Evolutionary conservation across 805 yeast genomes (phyloP), one percentile per base, ranked within the genome.

Genomic region (Candida boleticola): DNA sequence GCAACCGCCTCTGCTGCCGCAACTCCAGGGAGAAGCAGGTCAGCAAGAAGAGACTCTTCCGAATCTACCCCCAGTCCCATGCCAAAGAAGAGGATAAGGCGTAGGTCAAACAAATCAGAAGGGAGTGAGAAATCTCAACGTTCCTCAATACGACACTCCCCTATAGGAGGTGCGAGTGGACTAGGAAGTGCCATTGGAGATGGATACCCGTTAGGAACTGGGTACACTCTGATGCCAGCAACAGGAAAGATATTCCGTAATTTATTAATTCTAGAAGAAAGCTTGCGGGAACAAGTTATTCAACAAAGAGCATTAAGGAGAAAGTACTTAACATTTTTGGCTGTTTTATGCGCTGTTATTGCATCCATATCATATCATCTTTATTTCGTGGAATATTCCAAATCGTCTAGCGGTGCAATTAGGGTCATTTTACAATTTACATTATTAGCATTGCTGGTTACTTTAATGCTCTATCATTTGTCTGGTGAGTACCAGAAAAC

Each of bases 401-500:
- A 43, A 9, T 41, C 55, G 1, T 36, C 61, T 7, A 48, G 47
- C n/a, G 68, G 67, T 2, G 55, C 73, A 48, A 56, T 55, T 36
- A 61, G 69, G 44, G 72, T 67, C 45, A 54, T 55, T 33, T 66
- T 64, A 45, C 79, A 81, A 55, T 79, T 87, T 37, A 56, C 80
- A 11, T 74, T 86, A 3, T 67, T 83, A 14, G 82, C 83, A 39
- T 74, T 79, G 16, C 51, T 77, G 22, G 79, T 90, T 16, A 85
- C 96, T 0, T 64, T 89, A 42, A 73, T 80, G 20, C 68, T 92
- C 33, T 92, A 88, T 63, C 89, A 85, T 54, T 63, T 92, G 27
- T 83, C 95, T 19, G 99, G 99, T 1, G 93, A 89, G 64, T 93
- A 92, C 61, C 79, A 78, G 44, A 78, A 93, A 46, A 88, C 96